Base-by-base conservation (phyloP, 2,329 filamentous ascomycete species). In the Capronia coronata region DNA sequence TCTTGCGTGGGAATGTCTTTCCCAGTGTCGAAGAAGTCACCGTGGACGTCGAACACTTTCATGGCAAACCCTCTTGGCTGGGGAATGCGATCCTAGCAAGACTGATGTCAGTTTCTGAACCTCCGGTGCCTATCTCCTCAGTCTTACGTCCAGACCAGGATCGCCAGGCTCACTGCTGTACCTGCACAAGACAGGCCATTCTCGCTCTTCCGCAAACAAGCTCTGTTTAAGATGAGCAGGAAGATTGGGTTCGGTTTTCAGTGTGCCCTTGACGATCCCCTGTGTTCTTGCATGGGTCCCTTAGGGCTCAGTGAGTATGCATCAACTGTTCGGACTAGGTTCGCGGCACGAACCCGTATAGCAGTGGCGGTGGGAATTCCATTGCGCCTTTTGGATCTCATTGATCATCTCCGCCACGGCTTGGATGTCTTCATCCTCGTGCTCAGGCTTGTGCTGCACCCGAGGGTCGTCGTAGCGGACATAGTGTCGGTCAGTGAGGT, bases 21-120 rank as follows among this genome's bases (percentile, higher is more conserved):
- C 34, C 68, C 68, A 23, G 62, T 62, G 7, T 68, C 62, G 43
- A 72, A 69, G 60, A 67, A 67, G 18, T 69, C 66, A 5, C 69
- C 71, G 3, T 66, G 41, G n/a, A 76, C 68, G 45, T 70, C 67
- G 61, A 76, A 76, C 35, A 76, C 58, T 55, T 76, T 76, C 64
- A 76, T 74, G 9, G 62, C 69, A 35, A 75, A 70, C 19, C 71
- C 73, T 32, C 72, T 66, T 2, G 71, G 73, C 44, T 71, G 68
- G 0, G 72, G 65, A 19, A 70, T 68, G 21, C 65, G 66, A 46
- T 74, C 66, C 49, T 64, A 16, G 25, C 25, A 10, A 27, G 25
- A 6, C 25, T 10, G n/a, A n/a, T n/a, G n/a, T n/a, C n/a, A n/a
- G n/a, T n/a, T n/a, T n/a, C n/a, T n/a, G n/a, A n/a, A n/a, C n/a